Evolutionary conservation across 2,329 filamentous ascomycete genomes (phyloP), one percentile per base, ranked within the genome.

Genomic region (Nakataea oryzae): DNA sequence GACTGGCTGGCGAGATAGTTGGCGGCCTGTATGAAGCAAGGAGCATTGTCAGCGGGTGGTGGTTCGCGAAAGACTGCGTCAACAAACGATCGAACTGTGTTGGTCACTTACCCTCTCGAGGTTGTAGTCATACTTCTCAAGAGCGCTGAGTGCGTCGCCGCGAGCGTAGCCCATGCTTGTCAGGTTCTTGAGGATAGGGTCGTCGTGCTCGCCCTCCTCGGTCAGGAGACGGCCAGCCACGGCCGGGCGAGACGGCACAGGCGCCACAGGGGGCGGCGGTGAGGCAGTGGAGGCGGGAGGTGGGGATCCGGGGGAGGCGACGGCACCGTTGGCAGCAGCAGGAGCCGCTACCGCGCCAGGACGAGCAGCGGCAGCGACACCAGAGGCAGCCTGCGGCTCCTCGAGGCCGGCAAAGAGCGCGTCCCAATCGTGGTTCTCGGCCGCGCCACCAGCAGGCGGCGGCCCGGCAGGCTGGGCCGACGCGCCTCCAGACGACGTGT

Each of bases 61-160:
- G 27, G 32, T n/a, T 13, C 27, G 27, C 32, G 12, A 57, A 60
- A 26, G 32, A 4, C 8, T 21, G 32, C 6, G 6, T 24, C 14
- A 14, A 17, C 11, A 21, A 26, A 3, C 24, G 21, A 6, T 7
- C 5, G 8, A n/a, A 24, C 14, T 3, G 11, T 29, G 13, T 9
- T 11, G 56, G 50, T 29, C 17, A 79, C 86, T 77, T 77, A 96
- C 93, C 85, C 90, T 91, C 75, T 96, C 92, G 72, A 97, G 82
- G 74, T 97, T 95, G 76, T 97, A 97, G 76, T 97, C 92, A 73
- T 90, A 96, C 74, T 93, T 93, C 79, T 97, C 93, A 71, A 97
- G 77, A 28, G 95, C 93, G 59, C 81, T 80, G 47, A 97, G 77
- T 21, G 91, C 89, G 60, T 90, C 86, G 9, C 80, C 78, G 32